Base-by-base conservation (phyloP, 352 stramenopile species). In the Pythium scleroteichum region DNA sequence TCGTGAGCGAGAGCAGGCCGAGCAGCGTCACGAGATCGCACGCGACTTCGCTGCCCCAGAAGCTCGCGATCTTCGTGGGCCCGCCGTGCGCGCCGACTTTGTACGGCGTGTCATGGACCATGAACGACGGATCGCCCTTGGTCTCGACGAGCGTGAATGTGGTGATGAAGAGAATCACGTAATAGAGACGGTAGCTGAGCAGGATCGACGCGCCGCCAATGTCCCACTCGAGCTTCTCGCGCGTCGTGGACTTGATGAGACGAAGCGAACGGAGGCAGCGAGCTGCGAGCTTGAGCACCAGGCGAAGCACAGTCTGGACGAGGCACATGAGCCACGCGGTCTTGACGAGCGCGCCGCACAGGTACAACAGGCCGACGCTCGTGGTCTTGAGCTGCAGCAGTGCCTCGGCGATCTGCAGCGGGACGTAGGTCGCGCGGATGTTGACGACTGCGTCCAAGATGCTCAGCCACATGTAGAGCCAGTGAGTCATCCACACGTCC, bases 401-500 rank as follows among this genome's bases (percentile, higher is more conserved):
- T 17, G 72, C 72, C 0, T 35, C 29, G 5, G 67, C 76, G 22
- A 83, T 74, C 29, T 79, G 52, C 7, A 79, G 62, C 1, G 76
- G 50, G 2, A 69, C 64, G 42, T 86, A 86, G 12, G 62, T 85
- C 51, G 73, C 72, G 0, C 75, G 69, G 0, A 85, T 6, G 45
- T 72, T 76, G 4, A 71, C 53, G 7, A 82, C 48, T 2, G 72
- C 66, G 17, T 88, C 73, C 41, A 80, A 42, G 12, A 85, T 74
- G 51, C 76, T 85, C 1, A 86, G 39, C 6, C 65, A 26, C 5
- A 85, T 83, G 55, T 86, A 86, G 1, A 85, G 62, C 78, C 76
- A 88, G 47, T 88, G 73, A 50, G 84, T 88, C 50, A 85, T 82
- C 78, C 78, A 84, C 1, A 80, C 56, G 27, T 85, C 72, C 3